Evolutionary conservation across 345 rosid species (phyloP).

Genomic region (Pistacia integerrima): DNA sequence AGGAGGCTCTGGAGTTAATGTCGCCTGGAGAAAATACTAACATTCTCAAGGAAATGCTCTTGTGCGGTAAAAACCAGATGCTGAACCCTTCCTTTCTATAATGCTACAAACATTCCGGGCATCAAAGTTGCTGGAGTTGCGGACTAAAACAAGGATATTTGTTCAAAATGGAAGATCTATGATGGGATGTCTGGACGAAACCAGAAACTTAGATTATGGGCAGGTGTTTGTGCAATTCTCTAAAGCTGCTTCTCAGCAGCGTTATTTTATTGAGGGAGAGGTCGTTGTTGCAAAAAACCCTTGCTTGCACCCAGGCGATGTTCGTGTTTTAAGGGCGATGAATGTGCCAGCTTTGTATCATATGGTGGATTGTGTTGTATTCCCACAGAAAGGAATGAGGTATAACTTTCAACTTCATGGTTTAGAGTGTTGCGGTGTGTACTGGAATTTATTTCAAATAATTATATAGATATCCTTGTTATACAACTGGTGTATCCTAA

Average conservation of each 20-base stretch:
- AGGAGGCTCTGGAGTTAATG: slow-evolving; percentile 74
- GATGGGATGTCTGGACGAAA: slow-evolving; percentile 96
- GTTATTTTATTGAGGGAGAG: slow-evolving; percentile 30
- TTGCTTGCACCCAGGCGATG: slow-evolving; percentile 76
- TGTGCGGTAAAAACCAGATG: slow-evolving; percentile 72
- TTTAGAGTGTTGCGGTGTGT: background rate
- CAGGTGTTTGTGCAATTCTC: slow-evolving; percentile 74
- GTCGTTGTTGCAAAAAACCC: slow-evolving; percentile 70
- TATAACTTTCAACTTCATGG: slow-evolving; percentile 9
- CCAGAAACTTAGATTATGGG: slow-evolving; percentile 67
- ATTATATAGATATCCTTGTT: background rate
- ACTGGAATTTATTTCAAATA: slow-evolving; percentile 7
- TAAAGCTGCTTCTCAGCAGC: slow-evolving; percentile 14
- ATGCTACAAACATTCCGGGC: slow-evolving; percentile 85
- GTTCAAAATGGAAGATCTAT: slow-evolving; percentile 62
- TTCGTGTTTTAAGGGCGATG: slow-evolving; percentile 55
- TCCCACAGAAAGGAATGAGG: slow-evolving; percentile 73
- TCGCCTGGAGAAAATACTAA: slow-evolving; percentile 66
- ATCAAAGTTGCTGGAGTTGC: slow-evolving; percentile 63
- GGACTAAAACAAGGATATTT: slow-evolving; percentile 65
- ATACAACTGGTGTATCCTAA: background rate
- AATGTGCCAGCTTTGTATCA: slow-evolving; percentile 54
- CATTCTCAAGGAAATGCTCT: slow-evolving; percentile 65
- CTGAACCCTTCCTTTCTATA: slow-evolving; percentile 87
- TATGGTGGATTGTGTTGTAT: slow-evolving; percentile 76